Conservation (phyloP, 208 protist genomes). For the Crithidia brevicula region DNA sequence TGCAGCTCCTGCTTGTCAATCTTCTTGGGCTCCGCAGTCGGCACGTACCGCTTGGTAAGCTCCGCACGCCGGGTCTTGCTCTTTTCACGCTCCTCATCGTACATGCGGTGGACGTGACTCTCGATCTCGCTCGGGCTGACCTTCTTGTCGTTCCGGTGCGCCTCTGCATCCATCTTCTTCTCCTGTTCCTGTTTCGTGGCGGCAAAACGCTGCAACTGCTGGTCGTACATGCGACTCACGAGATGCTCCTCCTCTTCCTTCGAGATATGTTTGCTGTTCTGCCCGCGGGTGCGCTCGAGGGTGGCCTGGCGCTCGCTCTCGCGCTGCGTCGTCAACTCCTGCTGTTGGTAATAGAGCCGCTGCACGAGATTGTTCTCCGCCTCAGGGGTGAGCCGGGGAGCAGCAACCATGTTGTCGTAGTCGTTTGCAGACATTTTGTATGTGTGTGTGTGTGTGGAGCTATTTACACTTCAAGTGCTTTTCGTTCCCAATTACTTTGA, state of each 20-base stretch:
- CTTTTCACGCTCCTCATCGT: slow-evolving; percentile 70
- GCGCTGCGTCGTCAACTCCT: slow-evolving; percentile 64
- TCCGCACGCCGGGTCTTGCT: slow-evolving; percentile 51
- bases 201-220: slow-evolving; percentile 77
- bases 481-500: no score
- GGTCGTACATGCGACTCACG: slow-evolving; percentile 78
- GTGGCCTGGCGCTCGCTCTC: slow-evolving; percentile 61
- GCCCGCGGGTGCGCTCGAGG: slow-evolving; percentile 41
- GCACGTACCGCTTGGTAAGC: slow-evolving; percentile 62
- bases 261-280: slow-evolving; percentile 43
- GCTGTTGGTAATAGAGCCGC: slow-evolving; percentile 82
- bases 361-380: slow-evolving; percentile 71
- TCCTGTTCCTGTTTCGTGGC: slow-evolving; percentile 60
- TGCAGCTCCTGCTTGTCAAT: slow-evolving; percentile 70
- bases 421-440: slow-evolving; percentile 28
- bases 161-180: slow-evolving; percentile 56
- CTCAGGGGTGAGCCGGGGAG: slow-evolving; percentile 48
- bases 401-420: slow-evolving; percentile 23
- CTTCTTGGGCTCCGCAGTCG: slow-evolving; percentile 61
- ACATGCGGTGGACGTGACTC: slow-evolving; percentile 82
- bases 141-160: slow-evolving; percentile 70
- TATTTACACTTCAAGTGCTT: no score
- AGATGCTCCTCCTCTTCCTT: slow-evolving; percentile 64
- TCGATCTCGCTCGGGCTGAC: slow-evolving; percentile 68
- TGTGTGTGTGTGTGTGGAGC: no score